Evolutionary conservation across 306 rosid species (phyloP).

Genomic region (Benincasa hispida): DNA sequence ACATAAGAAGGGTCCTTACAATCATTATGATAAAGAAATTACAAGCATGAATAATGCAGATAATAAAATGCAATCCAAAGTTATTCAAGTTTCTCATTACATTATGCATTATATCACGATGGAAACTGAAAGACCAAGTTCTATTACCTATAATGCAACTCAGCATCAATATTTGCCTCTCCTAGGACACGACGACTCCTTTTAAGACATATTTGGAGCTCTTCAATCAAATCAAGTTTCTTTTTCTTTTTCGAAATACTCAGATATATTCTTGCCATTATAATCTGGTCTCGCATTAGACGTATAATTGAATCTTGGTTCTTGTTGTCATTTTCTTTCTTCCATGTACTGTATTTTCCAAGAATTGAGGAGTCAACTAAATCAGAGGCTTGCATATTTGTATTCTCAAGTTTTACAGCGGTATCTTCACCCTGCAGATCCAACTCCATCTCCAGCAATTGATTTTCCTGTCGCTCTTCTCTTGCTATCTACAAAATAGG

Average conservation of each 20-base stretch:
- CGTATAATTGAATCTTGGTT: constrained; percentile 63
- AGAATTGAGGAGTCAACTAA: constrained; percentile 65
- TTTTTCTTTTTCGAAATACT: constrained; percentile 68
- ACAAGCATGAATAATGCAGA: constrained; percentile 11
- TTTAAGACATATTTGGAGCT: constrained; percentile 43
- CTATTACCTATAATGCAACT: constrained; percentile 56
- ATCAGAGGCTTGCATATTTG: constrained; percentile 63
- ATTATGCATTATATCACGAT: not conserved
- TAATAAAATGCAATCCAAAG: not conserved
- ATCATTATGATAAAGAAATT: not conserved
- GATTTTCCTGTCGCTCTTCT: constrained; percentile 45
- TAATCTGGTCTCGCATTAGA: constrained; percentile 81
- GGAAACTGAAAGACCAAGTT: not conserved
- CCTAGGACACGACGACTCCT: constrained; percentile 66
- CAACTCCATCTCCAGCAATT: constrained; percentile 48
- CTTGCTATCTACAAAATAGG: constrained; percentile 46
- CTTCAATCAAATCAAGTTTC: constrained; percentile 34
- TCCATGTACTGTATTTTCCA: constrained; percentile 91
- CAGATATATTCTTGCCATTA: constrained; percentile 83
- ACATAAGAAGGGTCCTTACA: not conserved
- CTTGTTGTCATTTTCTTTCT: constrained; percentile 73
- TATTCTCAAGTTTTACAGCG: constrained; percentile 54
- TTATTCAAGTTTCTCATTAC: not conserved
- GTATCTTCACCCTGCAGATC: constrained; percentile 39
- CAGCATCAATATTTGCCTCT: constrained; percentile 57